A percentile compares a stretch with the other conserved stretches of the same genome.
These are phyloP conservation scores for Apiospora malaysiana DNA, from an alignment of 2,329 filamentous ascomycete genomes.

Conservation along the genomic window DNA sequence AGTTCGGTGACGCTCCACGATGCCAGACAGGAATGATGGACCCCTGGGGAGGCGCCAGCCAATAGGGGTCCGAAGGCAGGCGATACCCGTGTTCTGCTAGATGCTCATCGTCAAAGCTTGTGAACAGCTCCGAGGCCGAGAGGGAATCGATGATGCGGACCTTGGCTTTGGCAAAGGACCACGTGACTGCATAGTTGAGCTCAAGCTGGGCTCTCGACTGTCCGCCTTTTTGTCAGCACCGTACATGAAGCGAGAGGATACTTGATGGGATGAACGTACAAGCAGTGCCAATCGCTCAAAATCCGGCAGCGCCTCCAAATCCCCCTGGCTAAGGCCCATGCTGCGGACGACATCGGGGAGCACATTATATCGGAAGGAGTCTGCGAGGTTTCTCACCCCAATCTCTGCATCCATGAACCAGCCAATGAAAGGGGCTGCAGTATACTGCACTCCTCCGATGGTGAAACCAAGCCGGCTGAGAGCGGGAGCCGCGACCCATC, in stretches of 20 bases:
- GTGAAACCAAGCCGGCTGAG: conserved; percentile 37
- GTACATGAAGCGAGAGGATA: neutral
- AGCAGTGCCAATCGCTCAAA: conserved; percentile 29
- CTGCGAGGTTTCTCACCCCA: conserved; percentile 36
- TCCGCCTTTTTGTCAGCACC: neutral
- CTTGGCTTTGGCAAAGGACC: conserved; percentile 32
- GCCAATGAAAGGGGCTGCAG: conserved; percentile 34
- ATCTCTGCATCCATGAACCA: conserved; percentile 42
- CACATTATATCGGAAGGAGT: conserved; percentile 35
- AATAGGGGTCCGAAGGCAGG: conserved; percentile 35
- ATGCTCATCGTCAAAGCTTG: conserved; percentile 34
- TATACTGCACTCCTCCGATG: conserved; percentile 32
- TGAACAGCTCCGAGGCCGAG: conserved; percentile 35
- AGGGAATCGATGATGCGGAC: conserved; percentile 35
- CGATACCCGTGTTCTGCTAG: conserved; percentile 32
- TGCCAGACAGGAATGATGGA: conserved; percentile 37
- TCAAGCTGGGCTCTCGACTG: conserved; percentile 34
- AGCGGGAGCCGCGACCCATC: conserved; percentile 36
- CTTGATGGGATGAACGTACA: neutral
- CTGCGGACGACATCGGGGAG: conserved; percentile 32
- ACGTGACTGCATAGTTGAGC: conserved; percentile 36
- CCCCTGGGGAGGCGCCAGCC: conserved; percentile 36
- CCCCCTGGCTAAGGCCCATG: conserved; percentile 26
- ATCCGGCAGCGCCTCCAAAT: conserved; percentile 33
- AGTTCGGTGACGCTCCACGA: conserved; percentile 36